Percentiles rank a stretch among this genome's conserved stretches.
These are phyloP conservation scores for Entrophospora sp. DNA, from an alignment of 192 early-diverging fungal species.

Conservation along the genomic window DNA sequence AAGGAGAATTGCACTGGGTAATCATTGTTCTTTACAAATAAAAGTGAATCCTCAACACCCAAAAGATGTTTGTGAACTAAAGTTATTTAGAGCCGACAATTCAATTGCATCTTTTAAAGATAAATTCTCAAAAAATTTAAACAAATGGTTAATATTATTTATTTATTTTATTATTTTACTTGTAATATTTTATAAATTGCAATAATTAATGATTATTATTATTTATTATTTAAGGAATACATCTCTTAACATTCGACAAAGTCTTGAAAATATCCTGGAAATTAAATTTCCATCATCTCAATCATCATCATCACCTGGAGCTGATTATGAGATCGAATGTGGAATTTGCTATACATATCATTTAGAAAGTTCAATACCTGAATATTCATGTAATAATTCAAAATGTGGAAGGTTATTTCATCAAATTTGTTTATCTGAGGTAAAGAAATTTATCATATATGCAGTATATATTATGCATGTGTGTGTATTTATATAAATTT, in stretches of 20 bases:
- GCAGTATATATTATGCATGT: not conserved
- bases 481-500: not conserved
- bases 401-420: slow-evolving; percentile 19
- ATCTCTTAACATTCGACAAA: slow-evolving; percentile 1
- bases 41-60: not conserved
- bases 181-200: not conserved
- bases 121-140: slow-evolving; percentile 3
- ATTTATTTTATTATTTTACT: not conserved
- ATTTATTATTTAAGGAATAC: not conserved
- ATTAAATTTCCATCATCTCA: slow-evolving; percentile 12
- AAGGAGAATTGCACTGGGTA: slow-evolving; percentile 14
- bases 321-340: slow-evolving; percentile 11
- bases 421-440: slow-evolving; percentile 8
- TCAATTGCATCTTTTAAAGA: not conserved
- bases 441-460: not conserved
- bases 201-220: not conserved
- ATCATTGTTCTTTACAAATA: slow-evolving; percentile 18
- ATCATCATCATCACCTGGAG: not conserved
- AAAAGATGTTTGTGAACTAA: not conserved
- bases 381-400: slow-evolving; percentile 14
- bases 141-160: not conserved
- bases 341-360: slow-evolving; percentile 19
- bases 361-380: slow-evolving; percentile 1
- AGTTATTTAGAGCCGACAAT: slow-evolving; percentile 4
- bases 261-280: slow-evolving; percentile 12